Conservation (phyloP, 129 eudicot genomes). For the Lonicera japonica region DNA sequence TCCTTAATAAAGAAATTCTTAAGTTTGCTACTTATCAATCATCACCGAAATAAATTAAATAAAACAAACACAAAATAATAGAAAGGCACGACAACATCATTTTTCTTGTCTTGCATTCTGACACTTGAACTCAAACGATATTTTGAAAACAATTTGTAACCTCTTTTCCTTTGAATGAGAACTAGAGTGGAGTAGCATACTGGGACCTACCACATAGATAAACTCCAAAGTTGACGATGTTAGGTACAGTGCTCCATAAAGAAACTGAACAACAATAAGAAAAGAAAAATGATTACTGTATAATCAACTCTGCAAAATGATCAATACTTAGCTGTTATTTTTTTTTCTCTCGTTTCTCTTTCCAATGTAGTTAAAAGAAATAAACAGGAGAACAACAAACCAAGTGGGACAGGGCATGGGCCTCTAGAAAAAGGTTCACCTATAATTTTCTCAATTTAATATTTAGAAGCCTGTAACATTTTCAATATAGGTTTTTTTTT, state of each 20-base stretch:
- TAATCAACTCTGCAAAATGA: not conserved
- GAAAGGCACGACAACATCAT: not conserved
- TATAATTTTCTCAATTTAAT: constrained; percentile 18
- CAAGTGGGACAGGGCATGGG: constrained; percentile 22
- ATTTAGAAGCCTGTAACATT: not conserved
- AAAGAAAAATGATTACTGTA: constrained; percentile 13
- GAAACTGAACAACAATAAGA: constrained; percentile 13
- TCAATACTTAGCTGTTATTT: not conserved
- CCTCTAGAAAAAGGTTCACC: constrained; percentile 18
- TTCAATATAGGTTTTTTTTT: not conserved
- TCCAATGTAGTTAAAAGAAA: not conserved
- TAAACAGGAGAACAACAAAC: not conserved
- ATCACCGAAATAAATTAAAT: too few relatives aligned
- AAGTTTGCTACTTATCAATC: not conserved
- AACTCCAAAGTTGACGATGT: not conserved
- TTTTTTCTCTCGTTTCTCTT: not conserved
- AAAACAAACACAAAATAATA: too few relatives aligned
- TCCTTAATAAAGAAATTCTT: not conserved
- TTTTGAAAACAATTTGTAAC: not conserved
- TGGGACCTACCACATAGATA: not conserved
- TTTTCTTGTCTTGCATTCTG: not conserved
- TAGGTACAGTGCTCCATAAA: constrained; percentile 12
- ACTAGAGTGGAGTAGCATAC: not conserved
- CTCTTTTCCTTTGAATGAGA: too few relatives aligned
- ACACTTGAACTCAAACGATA: not conserved